Evolutionary conservation across 2,329 filamentous ascomycete genomes (phyloP).

Genomic region (Nemania abortiva): DNA sequence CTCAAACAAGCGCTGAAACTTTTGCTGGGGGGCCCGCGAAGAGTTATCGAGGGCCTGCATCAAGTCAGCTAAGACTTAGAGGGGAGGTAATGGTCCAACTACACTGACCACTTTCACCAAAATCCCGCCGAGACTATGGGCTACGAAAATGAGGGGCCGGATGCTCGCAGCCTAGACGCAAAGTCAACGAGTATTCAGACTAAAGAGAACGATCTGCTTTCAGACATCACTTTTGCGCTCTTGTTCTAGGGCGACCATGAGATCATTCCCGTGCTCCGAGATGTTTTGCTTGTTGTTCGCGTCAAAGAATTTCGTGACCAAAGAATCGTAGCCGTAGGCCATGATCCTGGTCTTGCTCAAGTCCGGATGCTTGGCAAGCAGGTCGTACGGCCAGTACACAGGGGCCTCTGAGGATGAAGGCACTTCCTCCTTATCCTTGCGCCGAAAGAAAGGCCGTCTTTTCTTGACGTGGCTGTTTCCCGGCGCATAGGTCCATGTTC

Average conservation of each 20-base stretch:
- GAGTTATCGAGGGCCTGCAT: constrained; percentile 4
- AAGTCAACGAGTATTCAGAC: too few species aligned
- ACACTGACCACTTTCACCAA: constrained; percentile 2
- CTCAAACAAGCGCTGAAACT: constrained; percentile 1
- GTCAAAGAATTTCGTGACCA: background rate
- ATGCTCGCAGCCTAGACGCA: too few species aligned
- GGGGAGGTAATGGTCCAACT: too few species aligned
- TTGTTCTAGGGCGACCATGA: constrained; percentile 4
- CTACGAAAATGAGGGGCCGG: constrained; percentile 4
- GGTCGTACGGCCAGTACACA: constrained; percentile 2
- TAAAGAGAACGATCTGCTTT: too few species aligned
- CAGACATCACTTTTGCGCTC: constrained; percentile 6
- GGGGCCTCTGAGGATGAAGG: background rate
- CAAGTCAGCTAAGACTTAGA: background rate
- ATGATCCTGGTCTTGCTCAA: background rate
- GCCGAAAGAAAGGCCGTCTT: background rate
- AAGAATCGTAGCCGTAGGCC: background rate
- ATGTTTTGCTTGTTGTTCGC: constrained; percentile 11
- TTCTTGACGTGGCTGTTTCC: background rate
- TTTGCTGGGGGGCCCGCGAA: background rate
- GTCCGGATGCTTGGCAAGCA: background rate
- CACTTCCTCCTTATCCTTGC: too few species aligned
- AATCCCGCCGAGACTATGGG: constrained; percentile 8
- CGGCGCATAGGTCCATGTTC: background rate
- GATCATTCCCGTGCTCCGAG: constrained; percentile 2